phyloP scores from a whole-genome alignment of 2,329 filamentous ascomycete species.

The Akanthomyces dipterigenus region DNA sequence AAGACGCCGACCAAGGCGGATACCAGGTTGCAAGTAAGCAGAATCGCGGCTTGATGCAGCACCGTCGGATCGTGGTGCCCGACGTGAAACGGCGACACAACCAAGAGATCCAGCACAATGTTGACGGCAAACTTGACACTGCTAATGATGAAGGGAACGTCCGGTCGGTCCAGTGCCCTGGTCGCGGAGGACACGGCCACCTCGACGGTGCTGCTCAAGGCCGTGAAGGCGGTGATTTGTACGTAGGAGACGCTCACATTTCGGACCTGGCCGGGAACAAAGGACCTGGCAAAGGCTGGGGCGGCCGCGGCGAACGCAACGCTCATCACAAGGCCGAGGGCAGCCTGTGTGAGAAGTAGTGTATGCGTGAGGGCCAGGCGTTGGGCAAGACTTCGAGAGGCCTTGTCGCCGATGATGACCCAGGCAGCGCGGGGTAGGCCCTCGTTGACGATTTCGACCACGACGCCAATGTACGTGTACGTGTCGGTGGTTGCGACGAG shows the following conservation, averaged over 20 bases:
- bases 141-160: constrained; percentile 62
- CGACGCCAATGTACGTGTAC: constrained; percentile 62
- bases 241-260: constrained; percentile 55
- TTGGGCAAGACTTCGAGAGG: constrained; percentile 41
- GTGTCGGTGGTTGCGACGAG: constrained; percentile 33
- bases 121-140: constrained; percentile 57
- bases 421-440: constrained; percentile 63
- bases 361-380: constrained; percentile 57
- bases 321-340: constrained; percentile 53
- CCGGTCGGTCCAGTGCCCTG: constrained; percentile 59
- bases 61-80: constrained; percentile 46
- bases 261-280: constrained; percentile 56
- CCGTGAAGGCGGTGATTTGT: constrained; percentile 55
- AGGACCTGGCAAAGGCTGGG: constrained; percentile 47
- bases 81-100: constrained; percentile 61
- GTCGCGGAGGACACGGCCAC: constrained; percentile 55
- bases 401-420: constrained; percentile 60
- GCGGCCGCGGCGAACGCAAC: constrained; percentile 51
- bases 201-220: constrained; percentile 56
- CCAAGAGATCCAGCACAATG: constrained; percentile 58
- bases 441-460: constrained; percentile 65
- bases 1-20: constrained; percentile 48
- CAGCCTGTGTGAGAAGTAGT: constrained; percentile 51
- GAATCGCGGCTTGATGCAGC: constrained; percentile 58
- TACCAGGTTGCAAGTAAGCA: constrained; percentile 52